These are phyloP conservation scores for carrot (Daucus carota) DNA, from an alignment of 129 eudicot genomes.

Conservation along the genomic window DH1_v3.0 NC_030382.2:44923501-44924000, in stretches of 20 bases:
- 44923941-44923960: too few relatives aligned
- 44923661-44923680: too few relatives aligned
- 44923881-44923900: neutral
- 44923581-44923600: too few relatives aligned
- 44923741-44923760: conserved; percentile 51
- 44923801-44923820: conserved; percentile 79
- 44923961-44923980: neutral
- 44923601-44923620: conserved; percentile 35
- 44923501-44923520: conserved; percentile 51
- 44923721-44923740: conserved; percentile 51
- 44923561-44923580: too few relatives aligned
- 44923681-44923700: too few relatives aligned
- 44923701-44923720: too few relatives aligned
- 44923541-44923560: conserved; percentile 37
- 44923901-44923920: neutral
- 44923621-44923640: neutral
- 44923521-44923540: conserved; percentile 54
- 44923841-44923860: conserved; percentile 32
- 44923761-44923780: conserved; percentile 68
- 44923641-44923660: neutral
- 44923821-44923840: conserved; percentile 42
- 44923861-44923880: conserved; percentile 57
- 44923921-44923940: conserved; percentile 1
- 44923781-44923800: conserved; percentile 40
- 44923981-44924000: conserved; percentile 60